Base-by-base conservation (phyloP, 2,329 filamentous ascomycete species). In the Cladophialophora psammophila region DNA sequence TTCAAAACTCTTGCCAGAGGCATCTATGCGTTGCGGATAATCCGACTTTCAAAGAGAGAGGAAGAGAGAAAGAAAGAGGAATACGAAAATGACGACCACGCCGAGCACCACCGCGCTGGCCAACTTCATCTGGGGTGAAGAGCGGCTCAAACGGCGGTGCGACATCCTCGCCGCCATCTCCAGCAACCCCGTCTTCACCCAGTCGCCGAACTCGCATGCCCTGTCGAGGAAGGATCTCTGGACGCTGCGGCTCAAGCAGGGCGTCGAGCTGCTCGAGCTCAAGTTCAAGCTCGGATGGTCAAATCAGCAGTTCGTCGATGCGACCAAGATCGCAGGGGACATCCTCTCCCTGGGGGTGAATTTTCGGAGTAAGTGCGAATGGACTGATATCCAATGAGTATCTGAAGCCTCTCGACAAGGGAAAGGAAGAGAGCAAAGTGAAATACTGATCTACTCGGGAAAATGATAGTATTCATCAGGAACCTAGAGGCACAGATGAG, bases 401-500 rank as follows among this genome's bases (percentile, higher is more conserved):
- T 26, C 26, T 26, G 3, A 26, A 26, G 26, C 2, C 26, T 26
- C 26, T 26, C 26, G 26, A 26, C 2, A 26, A 42, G 4, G 13
- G 32, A 2, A 5, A 8, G n/a, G 4, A n/a, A 60, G 15, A n/a
- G 35, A 20, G 26, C 26, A 15, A 13, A 50, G 9, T 40, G 18
- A 54, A 10, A 10, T 18, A 18, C 31, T 63, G 26, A 64, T 20
- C 9, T 31, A 5, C 7, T 5, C 12, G 53, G 18, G 10, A 18
- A 35, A 9, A 12, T 9, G 26, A 4, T 32, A 64, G 63, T 73
- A 20, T 73, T 73, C 53, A 35, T 72, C 13, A 64, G 66, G 15
- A 73, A 71, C 52, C 58, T 73, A n/a, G 66, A 73, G 31, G 50
- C 65, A 12, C 71, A 73, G 54, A 72, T 72, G 70, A 68, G 65